Conservation (phyloP, 768 basidiomycete species). For the Phaeotremella skinneri region DNA sequence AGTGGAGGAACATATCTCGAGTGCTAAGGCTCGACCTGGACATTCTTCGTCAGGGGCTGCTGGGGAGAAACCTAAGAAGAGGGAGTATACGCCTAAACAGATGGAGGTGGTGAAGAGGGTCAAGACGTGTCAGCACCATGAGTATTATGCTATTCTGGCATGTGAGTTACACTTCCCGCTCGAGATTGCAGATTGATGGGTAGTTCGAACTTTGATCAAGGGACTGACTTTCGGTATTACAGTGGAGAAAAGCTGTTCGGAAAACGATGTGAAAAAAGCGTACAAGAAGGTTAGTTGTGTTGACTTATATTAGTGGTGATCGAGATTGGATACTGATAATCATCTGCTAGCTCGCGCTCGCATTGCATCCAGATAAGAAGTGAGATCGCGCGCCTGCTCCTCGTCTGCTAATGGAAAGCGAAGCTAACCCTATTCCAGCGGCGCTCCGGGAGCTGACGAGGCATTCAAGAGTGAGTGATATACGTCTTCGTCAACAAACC, state of each 20-base stretch:
- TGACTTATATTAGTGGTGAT: slow-evolving; percentile 8
- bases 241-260: slow-evolving; percentile 49
- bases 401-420: background rate
- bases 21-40: slow-evolving; percentile 56
- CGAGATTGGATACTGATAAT: background rate
- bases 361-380: slow-evolving; percentile 56
- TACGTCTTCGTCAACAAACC: background rate
- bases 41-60: slow-evolving; percentile 16
- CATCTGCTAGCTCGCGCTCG: slow-evolving; percentile 67
- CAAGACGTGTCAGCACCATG: slow-evolving; percentile 75
- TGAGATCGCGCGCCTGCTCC: slow-evolving; percentile 10
- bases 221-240: background rate
- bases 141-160: slow-evolving; percentile 88
- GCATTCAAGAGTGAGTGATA: slow-evolving; percentile 83
- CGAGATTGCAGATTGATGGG: background rate
- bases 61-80: slow-evolving; percentile 56
- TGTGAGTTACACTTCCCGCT: slow-evolving; percentile 29
- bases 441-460: slow-evolving; percentile 96
- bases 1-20: slow-evolving; percentile 53
- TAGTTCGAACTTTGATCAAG: background rate
- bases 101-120: slow-evolving; percentile 78
- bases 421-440: slow-evolving; percentile 59
- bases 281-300: slow-evolving; percentile 76
- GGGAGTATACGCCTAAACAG: slow-evolving; percentile 85
- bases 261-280: slow-evolving; percentile 65